phyloP scores from a whole-genome alignment of 768 basidiomycete species.

The Myochromella boudieri region DNA sequence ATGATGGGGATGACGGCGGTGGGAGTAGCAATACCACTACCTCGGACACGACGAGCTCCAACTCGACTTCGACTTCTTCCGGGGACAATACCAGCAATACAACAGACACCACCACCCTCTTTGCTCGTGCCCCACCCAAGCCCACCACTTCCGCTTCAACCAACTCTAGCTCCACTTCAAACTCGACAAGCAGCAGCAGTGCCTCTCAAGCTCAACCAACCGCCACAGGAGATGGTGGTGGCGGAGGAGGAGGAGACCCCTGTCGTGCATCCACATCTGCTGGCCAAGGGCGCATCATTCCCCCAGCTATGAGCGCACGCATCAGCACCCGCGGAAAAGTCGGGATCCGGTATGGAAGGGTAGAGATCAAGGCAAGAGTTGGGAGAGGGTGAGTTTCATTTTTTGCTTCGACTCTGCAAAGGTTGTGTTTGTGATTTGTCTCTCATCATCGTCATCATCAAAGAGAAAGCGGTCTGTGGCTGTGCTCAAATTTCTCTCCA shows the following conservation, averaged over 20 bases:
- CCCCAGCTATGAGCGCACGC: conserved; percentile 76
- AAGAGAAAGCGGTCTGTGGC: conserved; percentile 13
- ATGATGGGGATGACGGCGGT: not conserved
- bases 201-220: not conserved
- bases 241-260: too few species aligned
- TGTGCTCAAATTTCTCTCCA: not conserved
- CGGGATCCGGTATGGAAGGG: conserved; percentile 57
- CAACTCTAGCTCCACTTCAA: not conserved
- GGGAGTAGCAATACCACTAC: not conserved
- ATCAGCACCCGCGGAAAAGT: conserved; percentile 66
- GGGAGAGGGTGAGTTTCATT: conserved; percentile 43
- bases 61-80: too few species aligned
- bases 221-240: too few species aligned
- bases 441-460: conserved; percentile 34
- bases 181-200: not conserved
- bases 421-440: conserved; percentile 41
- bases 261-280: conserved; percentile 34
- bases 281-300: conserved; percentile 50
- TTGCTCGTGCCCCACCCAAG: not conserved
- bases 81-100: not conserved
- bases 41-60: not conserved
- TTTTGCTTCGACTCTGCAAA: too few species aligned
- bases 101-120: not conserved
- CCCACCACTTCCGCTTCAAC: not conserved
- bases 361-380: conserved; percentile 62